A percentile compares a stretch with the other conserved stretches of the same genome.
These are phyloP conservation scores for Magnolia officinalis DNA, from an alignment of 164 flowering plant genomes.

Conservation along the genomic window DNA sequence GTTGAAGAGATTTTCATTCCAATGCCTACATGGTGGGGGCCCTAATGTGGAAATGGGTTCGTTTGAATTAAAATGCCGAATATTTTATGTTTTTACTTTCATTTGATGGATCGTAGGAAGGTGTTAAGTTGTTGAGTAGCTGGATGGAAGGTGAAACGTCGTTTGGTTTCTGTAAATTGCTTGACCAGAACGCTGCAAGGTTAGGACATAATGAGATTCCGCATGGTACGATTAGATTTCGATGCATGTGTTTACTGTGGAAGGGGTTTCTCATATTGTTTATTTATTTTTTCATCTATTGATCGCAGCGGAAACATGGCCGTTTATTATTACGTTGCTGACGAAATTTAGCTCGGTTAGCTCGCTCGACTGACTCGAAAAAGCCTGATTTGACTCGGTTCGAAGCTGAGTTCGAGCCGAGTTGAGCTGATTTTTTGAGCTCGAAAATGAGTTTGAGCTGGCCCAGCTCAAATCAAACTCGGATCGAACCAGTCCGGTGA, in stretches of 20 bases:
- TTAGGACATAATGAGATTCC: conserved; percentile 61
- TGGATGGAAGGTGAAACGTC: conserved; percentile 86
- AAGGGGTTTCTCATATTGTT: neutral
- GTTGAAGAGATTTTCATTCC: neutral
- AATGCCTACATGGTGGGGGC: neutral
- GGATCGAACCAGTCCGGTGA: too few relatives aligned
- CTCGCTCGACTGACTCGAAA: too few relatives aligned
- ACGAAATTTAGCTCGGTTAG: conserved; percentile 30
- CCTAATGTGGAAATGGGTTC: neutral
- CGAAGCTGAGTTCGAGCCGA: too few relatives aligned
- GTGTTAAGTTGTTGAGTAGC: conserved; percentile 71
- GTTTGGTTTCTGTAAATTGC: conserved; percentile 47
- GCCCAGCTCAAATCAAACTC: too few relatives aligned
- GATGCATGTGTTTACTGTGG: neutral
- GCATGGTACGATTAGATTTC: conserved; percentile 39
- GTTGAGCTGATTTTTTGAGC: too few relatives aligned
- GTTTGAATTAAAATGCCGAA: neutral
- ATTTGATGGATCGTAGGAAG: conserved; percentile 48
- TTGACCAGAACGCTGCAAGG: conserved; percentile 51
- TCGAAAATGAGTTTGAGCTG: too few relatives aligned
- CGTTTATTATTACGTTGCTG: conserved; percentile 66
- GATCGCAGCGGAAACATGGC: conserved; percentile 89
- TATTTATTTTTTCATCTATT: neutral
- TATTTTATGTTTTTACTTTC: too few relatives aligned
- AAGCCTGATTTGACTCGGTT: too few relatives aligned